A percentile compares a stretch with the other conserved stretches of the same genome.
phyloP scores from a whole-genome alignment of 2,329 filamentous ascomycete genomes.

The Nigrograna mackinnonii region DNA sequence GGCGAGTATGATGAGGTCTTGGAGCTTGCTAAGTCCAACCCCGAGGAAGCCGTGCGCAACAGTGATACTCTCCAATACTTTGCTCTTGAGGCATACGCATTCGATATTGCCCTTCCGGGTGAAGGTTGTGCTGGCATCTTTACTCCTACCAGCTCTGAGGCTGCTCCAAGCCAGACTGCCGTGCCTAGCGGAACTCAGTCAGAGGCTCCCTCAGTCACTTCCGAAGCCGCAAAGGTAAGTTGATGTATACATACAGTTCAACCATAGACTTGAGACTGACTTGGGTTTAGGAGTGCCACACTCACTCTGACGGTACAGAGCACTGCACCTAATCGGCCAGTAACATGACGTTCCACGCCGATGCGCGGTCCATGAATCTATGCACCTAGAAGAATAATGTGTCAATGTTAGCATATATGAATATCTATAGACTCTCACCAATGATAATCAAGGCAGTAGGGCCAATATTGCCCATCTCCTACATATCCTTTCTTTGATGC shows the following conservation, averaged over 20 bases:
- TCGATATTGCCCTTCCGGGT: constrained; percentile 66
- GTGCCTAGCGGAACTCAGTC: constrained; percentile 4
- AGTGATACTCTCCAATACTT: constrained; percentile 70
- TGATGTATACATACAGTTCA: no score
- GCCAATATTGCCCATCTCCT: no score
- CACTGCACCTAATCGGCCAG: constrained; percentile 17
- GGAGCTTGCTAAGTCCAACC: constrained; percentile 55
- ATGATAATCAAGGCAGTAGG: no score
- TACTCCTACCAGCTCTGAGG: not conserved
- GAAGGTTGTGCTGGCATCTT: constrained; percentile 60
- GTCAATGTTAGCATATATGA: no score
- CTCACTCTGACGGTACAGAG: constrained; percentile 13
- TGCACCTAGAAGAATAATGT: no score
- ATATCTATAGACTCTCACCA: no score
- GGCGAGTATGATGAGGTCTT: constrained; percentile 61
- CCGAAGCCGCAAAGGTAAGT: constrained; percentile 12
- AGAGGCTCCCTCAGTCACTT: constrained; percentile 10
- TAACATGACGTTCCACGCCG: no score
- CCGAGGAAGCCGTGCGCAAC: constrained; percentile 57
- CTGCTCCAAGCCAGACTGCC: not conserved
- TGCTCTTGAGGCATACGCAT: constrained; percentile 68
- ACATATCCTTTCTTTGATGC: no score
- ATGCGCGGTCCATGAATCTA: no score
- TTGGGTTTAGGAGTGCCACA: constrained; percentile 18
- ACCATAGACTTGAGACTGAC: no score